A percentile compares a stretch with the other conserved stretches of the same genome.
phyloP scores from a whole-genome alignment of 2,329 filamentous ascomycete genomes.

The Fusarium duplospermum region DNA sequence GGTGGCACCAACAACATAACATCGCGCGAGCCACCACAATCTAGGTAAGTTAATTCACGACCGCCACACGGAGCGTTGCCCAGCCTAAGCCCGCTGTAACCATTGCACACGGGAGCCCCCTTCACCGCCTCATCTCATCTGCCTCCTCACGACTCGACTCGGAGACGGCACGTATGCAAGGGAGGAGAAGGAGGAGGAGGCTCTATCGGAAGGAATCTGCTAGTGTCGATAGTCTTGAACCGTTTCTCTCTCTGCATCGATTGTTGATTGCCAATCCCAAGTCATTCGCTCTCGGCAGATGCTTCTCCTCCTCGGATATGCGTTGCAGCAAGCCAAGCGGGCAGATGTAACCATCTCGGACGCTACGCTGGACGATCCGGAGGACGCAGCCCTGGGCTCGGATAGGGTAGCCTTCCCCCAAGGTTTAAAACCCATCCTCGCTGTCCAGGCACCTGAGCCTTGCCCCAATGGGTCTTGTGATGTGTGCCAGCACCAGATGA shows the following conservation, averaged over 20 bases:
- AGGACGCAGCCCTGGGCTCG: not conserved
- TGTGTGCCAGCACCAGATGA: constrained; percentile 20
- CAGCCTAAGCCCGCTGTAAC: constrained; percentile 13
- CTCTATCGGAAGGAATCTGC: not conserved
- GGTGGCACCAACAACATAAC: constrained; percentile 26
- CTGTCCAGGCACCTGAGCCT: not conserved
- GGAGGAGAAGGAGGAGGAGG: not conserved
- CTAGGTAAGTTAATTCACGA: constrained; percentile 1
- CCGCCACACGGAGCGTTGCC: constrained; percentile 17
- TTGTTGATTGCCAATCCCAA: not conserved
- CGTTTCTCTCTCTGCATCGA: not conserved
- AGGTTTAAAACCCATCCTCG: not conserved
- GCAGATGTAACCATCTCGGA: constrained; percentile 17
- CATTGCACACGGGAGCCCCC: constrained; percentile 6
- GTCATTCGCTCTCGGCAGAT: not conserved
- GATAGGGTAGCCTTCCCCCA: constrained; percentile 24
- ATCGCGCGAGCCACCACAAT: constrained; percentile 32
- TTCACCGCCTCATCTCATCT: constrained; percentile 35
- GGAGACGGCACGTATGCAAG: not conserved
- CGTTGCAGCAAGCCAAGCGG: not conserved
- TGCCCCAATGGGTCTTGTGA: constrained; percentile 10
- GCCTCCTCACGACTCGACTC: constrained; percentile 19
- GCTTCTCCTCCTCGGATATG: constrained; percentile 10
- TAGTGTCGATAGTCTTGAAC: not conserved
- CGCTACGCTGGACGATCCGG: not conserved